A percentile compares a stretch with the other conserved stretches of the same genome.
Evolutionary conservation across 768 basidiomycete genomes (phyloP).

Genomic region (Amanita rimosa): DNA sequence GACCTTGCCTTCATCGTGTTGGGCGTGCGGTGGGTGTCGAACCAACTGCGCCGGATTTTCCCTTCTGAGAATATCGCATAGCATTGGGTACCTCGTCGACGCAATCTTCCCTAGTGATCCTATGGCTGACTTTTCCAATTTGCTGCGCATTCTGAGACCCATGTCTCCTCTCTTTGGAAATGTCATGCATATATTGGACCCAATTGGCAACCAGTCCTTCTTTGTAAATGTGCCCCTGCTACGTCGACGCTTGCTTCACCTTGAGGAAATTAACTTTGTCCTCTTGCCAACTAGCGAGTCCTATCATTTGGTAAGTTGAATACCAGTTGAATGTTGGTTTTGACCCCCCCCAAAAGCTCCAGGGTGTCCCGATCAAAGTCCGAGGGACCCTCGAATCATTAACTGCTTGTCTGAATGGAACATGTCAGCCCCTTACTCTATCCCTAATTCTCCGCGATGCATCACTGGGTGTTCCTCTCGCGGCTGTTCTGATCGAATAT

Average conservation of each 20-base stretch:
- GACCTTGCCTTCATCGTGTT: constrained; percentile 5
- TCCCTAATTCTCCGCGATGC: constrained; percentile 18
- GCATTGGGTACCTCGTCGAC: constrained; percentile 44
- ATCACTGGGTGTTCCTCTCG: constrained; percentile 34
- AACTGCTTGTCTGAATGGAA: not conserved
- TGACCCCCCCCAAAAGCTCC: not conserved
- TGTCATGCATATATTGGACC: constrained; percentile 35
- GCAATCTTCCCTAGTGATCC: constrained; percentile 25
- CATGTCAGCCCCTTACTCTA: constrained; percentile 6
- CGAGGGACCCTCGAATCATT: not conserved
- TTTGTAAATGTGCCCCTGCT: constrained; percentile 32
- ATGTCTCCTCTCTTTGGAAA: constrained; percentile 22
- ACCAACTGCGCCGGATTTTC: not conserved
- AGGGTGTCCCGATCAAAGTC: not conserved
- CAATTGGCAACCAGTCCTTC: constrained; percentile 39
- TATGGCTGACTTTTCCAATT: constrained; percentile 18
- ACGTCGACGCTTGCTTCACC: constrained; percentile 6
- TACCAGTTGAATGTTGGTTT: not conserved
- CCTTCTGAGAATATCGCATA: constrained; percentile 17
- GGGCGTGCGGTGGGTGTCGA: constrained; percentile 1
- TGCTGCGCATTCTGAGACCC: constrained; percentile 28
- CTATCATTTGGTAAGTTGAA: constrained; percentile 7
- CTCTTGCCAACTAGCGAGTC: not conserved
- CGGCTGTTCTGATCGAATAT: constrained; percentile 52
- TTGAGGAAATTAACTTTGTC: constrained; percentile 1